phyloP scores from a whole-genome alignment of 2,329 filamentous ascomycete species.

The Calonectria pseudoturangicola region DNA sequence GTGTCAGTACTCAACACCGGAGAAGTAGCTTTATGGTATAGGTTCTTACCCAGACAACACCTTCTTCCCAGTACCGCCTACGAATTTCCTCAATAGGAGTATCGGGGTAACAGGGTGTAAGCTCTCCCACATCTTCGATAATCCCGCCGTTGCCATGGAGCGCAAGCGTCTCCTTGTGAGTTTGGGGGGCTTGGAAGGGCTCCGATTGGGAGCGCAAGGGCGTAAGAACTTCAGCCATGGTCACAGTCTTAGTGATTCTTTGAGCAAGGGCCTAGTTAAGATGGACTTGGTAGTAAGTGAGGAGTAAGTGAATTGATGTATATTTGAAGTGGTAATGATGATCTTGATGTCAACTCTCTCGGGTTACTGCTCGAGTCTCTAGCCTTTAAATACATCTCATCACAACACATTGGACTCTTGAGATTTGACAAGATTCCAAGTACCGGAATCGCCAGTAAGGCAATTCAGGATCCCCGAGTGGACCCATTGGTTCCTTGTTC shows the following conservation, averaged over 20 bases:
- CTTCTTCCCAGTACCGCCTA: constrained; percentile 3
- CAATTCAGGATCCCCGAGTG: not conserved
- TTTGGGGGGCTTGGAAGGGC: not conserved
- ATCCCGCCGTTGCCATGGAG: constrained; percentile 10
- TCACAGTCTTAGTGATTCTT: not conserved
- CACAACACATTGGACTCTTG: not conserved
- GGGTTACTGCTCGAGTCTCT: not conserved
- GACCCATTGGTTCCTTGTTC: not conserved
- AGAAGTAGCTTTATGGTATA: too few relatives aligned
- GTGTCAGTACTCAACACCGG: not conserved
- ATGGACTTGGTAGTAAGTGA: not conserved
- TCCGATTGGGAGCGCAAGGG: not conserved
- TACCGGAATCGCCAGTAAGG: not conserved
- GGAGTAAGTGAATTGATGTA: not conserved
- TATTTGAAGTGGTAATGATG: not conserved
- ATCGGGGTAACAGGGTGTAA: constrained; percentile 61
- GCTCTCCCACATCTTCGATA: constrained; percentile 22
- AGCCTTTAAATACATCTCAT: not conserved
- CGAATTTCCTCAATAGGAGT: constrained; percentile 65
- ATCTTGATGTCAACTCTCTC: too few relatives aligned
- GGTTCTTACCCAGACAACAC: constrained; percentile 2
- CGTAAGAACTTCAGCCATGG: constrained; percentile 11
- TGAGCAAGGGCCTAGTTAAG: too few relatives aligned
- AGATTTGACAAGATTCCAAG: not conserved
- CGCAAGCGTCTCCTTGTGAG: not conserved